Conservation (phyloP, 441 rosid species). For the Daphne laureola region DNA sequence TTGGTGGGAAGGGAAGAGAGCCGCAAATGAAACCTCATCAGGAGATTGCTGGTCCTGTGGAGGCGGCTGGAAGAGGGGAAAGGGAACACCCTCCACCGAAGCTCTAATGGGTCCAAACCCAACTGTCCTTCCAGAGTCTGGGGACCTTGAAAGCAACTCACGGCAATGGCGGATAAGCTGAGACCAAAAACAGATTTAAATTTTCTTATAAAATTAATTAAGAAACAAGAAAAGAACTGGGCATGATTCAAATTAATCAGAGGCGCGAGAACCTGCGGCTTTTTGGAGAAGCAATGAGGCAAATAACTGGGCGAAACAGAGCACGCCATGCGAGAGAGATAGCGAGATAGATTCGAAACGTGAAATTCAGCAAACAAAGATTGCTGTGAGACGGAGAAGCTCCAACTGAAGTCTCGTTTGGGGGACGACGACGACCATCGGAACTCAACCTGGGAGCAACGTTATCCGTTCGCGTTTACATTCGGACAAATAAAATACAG, state of each 20-base stretch:
- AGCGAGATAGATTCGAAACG: not conserved
- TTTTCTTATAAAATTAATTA: not conserved
- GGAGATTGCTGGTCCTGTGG: constrained; percentile 22
- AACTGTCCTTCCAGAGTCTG: constrained; percentile 10
- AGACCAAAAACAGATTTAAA: constrained; percentile 1
- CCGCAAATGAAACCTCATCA: constrained; percentile 14
- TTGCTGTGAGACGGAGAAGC: not conserved
- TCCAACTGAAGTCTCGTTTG: not conserved
- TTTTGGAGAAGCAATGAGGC: constrained; percentile 24
- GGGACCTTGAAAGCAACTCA: constrained; percentile 20
- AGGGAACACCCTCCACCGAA: constrained; percentile 27
- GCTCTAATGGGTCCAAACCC: constrained; percentile 25
- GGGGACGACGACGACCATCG: too few relatives aligned
- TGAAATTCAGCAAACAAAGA: constrained; percentile 5
- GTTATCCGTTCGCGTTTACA: too few relatives aligned
- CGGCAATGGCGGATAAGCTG: constrained; percentile 14
- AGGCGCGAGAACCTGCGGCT: constrained; percentile 19
- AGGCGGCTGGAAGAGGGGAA: constrained; percentile 31
- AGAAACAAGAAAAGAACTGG: not conserved
- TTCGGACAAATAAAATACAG: too few relatives aligned
- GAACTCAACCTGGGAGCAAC: too few relatives aligned
- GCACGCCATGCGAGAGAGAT: constrained; percentile 26
- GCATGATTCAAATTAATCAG: not conserved
- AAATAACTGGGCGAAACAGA: constrained; percentile 22
- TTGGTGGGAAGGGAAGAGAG: not conserved